These are phyloP conservation scores for Anthostomella pinea DNA, from an alignment of 2,329 filamentous ascomycete species.

Conservation along the genomic window DNA sequence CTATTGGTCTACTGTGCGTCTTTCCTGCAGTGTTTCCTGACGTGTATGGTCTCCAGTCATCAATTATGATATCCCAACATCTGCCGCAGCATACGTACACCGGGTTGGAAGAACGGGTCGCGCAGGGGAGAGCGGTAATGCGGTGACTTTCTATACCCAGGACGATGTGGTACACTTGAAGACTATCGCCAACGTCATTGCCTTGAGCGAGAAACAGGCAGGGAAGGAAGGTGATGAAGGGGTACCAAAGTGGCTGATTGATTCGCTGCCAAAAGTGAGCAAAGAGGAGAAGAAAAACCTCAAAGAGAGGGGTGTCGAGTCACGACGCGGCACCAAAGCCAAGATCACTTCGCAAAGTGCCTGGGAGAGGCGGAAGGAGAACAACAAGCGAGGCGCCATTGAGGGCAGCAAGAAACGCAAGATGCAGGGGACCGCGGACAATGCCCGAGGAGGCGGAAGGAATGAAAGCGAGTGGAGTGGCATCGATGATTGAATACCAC, in stretches of 20 bases:
- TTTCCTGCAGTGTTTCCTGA: too few relatives aligned
- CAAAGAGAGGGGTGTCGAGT: conserved; percentile 78
- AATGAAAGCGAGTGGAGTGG: conserved; percentile 46
- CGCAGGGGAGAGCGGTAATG: conserved; percentile 83
- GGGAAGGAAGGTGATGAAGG: conserved; percentile 53
- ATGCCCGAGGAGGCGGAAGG: conserved; percentile 27
- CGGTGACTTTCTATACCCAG: conserved; percentile 92
- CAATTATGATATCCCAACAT: conserved; percentile 96
- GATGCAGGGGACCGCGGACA: conserved; percentile 28
- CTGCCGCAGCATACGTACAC: conserved; percentile 86
- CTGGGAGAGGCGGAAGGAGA: conserved; percentile 66
- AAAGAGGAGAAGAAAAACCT: conserved; percentile 83
- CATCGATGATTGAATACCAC: conserved; percentile 40
- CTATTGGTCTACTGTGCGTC: too few relatives aligned
- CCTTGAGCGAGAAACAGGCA: conserved; percentile 72
- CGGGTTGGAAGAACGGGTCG: conserved; percentile 88
- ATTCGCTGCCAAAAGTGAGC: conserved; percentile 76
- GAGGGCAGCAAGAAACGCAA: conserved; percentile 58
- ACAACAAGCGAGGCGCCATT: conserved; percentile 63
- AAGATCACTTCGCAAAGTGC: conserved; percentile 83
- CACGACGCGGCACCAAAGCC: conserved; percentile 46
- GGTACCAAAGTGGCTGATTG: conserved; percentile 82
- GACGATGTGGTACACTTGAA: conserved; percentile 89
- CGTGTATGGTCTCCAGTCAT: too few relatives aligned
- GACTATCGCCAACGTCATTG: conserved; percentile 89